Percentiles rank a stretch among this genome's conserved stretches.
phyloP scores from a whole-genome alignment of 768 basidiomycete genomes.

The Tulasnella sp. region DNA sequence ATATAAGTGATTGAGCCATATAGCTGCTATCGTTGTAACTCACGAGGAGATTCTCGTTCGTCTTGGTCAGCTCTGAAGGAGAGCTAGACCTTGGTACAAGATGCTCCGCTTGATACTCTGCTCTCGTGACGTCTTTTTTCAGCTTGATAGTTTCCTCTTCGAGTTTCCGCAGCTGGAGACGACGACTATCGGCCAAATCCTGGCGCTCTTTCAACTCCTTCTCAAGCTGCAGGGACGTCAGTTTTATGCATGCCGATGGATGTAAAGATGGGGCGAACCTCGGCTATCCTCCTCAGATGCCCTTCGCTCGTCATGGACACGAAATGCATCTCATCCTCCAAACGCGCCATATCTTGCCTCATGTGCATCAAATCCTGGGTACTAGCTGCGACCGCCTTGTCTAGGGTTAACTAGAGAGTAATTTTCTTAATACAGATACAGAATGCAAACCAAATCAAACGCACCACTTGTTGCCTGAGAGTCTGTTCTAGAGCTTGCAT shows the following conservation, averaged over 20 bases:
- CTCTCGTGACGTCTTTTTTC: constrained; percentile 43
- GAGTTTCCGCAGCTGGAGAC: constrained; percentile 16
- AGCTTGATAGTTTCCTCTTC: constrained; percentile 40
- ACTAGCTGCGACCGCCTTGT: constrained; percentile 32
- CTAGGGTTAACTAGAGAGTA: constrained; percentile 29
- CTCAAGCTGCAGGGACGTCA: background rate
- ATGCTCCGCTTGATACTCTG: constrained; percentile 30
- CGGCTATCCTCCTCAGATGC: background rate
- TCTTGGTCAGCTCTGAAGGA: constrained; percentile 32
- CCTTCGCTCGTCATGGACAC: background rate
- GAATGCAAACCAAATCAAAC: constrained; percentile 18
- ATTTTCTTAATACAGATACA: background rate
- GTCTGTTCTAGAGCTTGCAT: constrained; percentile 52
- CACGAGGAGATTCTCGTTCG: constrained; percentile 34
- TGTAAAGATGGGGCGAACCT: background rate
- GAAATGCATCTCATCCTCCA: background rate
- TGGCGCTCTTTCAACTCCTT: background rate
- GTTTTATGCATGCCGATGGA: background rate
- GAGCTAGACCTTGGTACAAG: constrained; percentile 22
- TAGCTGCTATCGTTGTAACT: no score
- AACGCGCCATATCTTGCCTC: background rate
- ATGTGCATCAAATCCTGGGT: background rate
- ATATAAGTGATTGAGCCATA: background rate
- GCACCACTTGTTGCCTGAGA: constrained; percentile 47
- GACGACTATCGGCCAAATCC: background rate